These are phyloP conservation scores for Mycena citricolor DNA, from an alignment of 1,284 basidiomycete species.

Conservation along the genomic window DNA sequence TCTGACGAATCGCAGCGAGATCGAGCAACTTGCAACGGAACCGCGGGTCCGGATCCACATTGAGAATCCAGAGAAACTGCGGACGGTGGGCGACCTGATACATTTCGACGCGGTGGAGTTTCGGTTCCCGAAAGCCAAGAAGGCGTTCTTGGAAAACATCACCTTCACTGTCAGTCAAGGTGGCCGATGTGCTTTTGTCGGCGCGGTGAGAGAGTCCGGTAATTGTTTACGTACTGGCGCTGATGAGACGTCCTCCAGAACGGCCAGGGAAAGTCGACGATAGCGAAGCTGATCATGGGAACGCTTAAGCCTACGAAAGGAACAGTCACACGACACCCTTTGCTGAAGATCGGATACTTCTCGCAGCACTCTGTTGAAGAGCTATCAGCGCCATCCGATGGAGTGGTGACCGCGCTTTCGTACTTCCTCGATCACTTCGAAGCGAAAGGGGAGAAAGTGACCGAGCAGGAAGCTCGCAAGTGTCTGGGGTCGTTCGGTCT, in stretches of 20 bases:
- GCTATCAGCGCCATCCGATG: slow-evolving; percentile 34
- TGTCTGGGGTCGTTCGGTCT: slow-evolving; percentile 53
- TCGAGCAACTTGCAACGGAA: slow-evolving; percentile 52
- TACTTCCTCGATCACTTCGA: slow-evolving; percentile 36
- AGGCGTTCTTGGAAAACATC: slow-evolving; percentile 49
- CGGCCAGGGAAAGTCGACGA: slow-evolving; percentile 57
- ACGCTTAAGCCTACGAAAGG: slow-evolving; percentile 51
- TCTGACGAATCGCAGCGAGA: slow-evolving; percentile 42
- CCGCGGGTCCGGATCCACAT: slow-evolving; percentile 46
- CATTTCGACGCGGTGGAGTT: slow-evolving; percentile 51
- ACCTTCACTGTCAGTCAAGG: slow-evolving; percentile 29
- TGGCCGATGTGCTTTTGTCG: slow-evolving; percentile 24
- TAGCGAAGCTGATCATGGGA: slow-evolving; percentile 58
- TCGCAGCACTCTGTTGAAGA: slow-evolving; percentile 58
- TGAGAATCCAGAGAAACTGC: slow-evolving; percentile 45
- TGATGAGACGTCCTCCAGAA: slow-evolving; percentile 25
- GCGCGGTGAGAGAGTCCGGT: slow-evolving; percentile 13
- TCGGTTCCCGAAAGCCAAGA: slow-evolving; percentile 37
- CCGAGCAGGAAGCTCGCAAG: slow-evolving; percentile 44
- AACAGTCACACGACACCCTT: slow-evolving; percentile 55
- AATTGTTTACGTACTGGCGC: background rate
- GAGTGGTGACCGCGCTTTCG: slow-evolving; percentile 38
- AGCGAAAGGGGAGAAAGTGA: slow-evolving; percentile 31
- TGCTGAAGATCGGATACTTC: slow-evolving; percentile 57
- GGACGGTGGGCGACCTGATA: slow-evolving; percentile 52